Percentiles rank a stretch among this genome's conserved stretches.
These are phyloP conservation scores for Linum lewisii DNA, from an alignment of 345 rosid species.

Conservation along the genomic window DNA sequence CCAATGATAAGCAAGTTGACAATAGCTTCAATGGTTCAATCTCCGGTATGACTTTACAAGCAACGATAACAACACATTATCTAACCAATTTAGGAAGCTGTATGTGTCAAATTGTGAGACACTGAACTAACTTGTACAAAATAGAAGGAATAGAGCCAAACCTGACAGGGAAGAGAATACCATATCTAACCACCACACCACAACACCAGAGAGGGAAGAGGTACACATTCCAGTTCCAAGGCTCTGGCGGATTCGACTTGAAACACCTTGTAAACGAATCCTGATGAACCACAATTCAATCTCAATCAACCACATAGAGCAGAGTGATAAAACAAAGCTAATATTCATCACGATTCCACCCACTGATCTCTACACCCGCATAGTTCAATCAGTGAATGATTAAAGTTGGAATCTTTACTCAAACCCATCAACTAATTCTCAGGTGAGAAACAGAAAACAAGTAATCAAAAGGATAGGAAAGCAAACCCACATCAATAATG, in stretches of 20 bases:
- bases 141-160: slow-evolving; percentile 15
- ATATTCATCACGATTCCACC: neutral
- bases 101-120: neutral
- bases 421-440: neutral
- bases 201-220: slow-evolving; percentile 88
- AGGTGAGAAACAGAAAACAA: neutral
- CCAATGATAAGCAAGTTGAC: neutral
- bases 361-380: neutral
- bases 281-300: slow-evolving; percentile 23
- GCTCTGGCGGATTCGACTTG: slow-evolving; percentile 88
- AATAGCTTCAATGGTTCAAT: no score
- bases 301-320: neutral
- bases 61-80: no score
- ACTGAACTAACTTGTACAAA: neutral
- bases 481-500: slow-evolving; percentile 70
- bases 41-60: no score
- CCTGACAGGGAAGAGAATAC: slow-evolving; percentile 81
- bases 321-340: neutral
- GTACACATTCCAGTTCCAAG: slow-evolving; percentile 95
- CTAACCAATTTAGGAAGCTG: neutral
- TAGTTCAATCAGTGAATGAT: neutral
- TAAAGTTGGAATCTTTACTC: no score
- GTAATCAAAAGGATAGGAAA: neutral
- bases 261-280: slow-evolving; percentile 91
- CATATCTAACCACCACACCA: slow-evolving; percentile 77